phyloP scores from a whole-genome alignment of 805 yeast genomes.

The Myxozyma lipomycoides region DNA sequence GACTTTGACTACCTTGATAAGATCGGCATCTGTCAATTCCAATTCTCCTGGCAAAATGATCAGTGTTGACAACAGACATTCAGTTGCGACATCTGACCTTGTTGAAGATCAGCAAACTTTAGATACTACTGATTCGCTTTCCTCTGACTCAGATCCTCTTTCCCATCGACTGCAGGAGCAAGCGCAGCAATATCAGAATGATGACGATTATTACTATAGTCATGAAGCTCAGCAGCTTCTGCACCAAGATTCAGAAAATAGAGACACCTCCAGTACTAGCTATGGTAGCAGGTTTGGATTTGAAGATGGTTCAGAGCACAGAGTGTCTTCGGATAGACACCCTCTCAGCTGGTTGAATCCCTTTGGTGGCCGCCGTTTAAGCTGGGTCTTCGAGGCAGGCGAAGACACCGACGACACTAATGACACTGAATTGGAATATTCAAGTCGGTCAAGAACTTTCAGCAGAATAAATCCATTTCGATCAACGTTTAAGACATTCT shows the following conservation, averaged over 20 bases:
- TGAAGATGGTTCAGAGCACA: too few species aligned
- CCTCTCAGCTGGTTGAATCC: neutral
- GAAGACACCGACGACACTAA: neutral
- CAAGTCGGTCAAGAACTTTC: neutral
- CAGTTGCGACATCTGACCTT: neutral
- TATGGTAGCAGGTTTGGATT: neutral
- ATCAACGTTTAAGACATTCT: neutral
- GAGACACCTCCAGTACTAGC: too few species aligned
- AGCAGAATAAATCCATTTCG: neutral
- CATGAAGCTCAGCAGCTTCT: too few species aligned
- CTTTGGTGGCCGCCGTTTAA: neutral
- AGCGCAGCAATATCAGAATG: too few species aligned
- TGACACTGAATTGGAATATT: neutral
- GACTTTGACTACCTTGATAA: conserved; percentile 11
- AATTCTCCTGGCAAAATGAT: neutral
- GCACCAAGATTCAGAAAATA: too few species aligned
- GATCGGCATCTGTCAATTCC: conserved; percentile 10
- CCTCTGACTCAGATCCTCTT: too few species aligned
- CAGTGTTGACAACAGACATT: too few species aligned
- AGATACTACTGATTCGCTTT: too few species aligned
- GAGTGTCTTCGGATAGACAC: neutral
- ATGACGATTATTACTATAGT: too few species aligned
- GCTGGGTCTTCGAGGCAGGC: neutral
- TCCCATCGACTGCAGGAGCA: neutral
- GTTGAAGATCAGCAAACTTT: neutral